Evolutionary conservation across 140 eudicot species (phyloP).

Genomic region (Bidens hawaiensis): DNA sequence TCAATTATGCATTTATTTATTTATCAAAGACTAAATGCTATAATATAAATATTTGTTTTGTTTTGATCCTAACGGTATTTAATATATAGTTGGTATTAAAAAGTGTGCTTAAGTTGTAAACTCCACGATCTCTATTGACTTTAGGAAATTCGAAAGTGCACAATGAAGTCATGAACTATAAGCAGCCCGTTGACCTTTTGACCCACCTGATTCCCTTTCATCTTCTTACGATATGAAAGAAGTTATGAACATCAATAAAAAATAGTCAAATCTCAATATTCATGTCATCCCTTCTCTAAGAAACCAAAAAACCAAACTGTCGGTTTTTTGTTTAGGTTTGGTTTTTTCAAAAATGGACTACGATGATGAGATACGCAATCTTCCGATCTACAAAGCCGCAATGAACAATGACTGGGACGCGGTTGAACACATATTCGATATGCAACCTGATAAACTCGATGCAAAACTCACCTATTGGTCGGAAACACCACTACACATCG

Average conservation of each 20-base stretch:
- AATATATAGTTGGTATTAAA: too few relatives aligned
- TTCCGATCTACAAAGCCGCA: conserved; percentile 36
- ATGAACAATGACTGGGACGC: conserved; percentile 25
- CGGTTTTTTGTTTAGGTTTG: too few relatives aligned
- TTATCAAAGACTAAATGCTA: too few relatives aligned
- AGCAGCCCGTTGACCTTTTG: neutral
- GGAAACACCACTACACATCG: conserved; percentile 37
- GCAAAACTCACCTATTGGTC: conserved; percentile 24
- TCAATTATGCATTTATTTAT: too few relatives aligned
- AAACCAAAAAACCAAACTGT: neutral
- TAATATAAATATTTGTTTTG: too few relatives aligned
- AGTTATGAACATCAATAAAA: neutral
- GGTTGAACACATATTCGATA: conserved; percentile 11
- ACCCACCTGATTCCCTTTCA: conserved; percentile 2
- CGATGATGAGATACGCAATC: conserved; percentile 14
- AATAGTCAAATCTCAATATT: conserved; percentile 1
- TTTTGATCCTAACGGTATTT: too few relatives aligned
- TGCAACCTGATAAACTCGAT: conserved; percentile 18
- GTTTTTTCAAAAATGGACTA: conserved; percentile 6
- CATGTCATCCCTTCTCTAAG: neutral
- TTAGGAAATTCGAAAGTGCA: conserved; percentile 33
- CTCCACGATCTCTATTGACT: neutral
- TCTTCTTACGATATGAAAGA: neutral
- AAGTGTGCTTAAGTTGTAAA: neutral
- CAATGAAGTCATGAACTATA: conserved; percentile 9